Base-by-base conservation (phyloP, 768 basidiomycete genomes). In the Clavaria fumosa region DNA sequence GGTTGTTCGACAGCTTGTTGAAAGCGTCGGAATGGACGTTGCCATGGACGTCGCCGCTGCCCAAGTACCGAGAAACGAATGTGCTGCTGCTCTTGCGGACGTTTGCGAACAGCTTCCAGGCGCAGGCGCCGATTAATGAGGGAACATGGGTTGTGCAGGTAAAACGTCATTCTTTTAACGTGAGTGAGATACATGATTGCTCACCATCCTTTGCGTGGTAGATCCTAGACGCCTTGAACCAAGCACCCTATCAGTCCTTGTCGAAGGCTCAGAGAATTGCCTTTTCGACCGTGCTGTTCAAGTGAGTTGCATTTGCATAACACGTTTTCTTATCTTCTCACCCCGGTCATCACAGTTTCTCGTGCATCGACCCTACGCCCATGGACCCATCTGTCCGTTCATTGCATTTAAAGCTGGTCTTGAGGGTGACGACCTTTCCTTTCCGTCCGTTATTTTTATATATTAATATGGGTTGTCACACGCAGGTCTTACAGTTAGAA, bases 31-130 rank as follows among this genome's bases (percentile, higher is more conserved):
- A 79, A 35, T 84, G 80, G 77, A 51, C 43, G 52, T 36, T 61
- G 21, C 62, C 70, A 1, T 74, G 74, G 69, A 49, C 61, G 20
- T 52, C 55, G n/a, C 64, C 77, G 0, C 53, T 79, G 23, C 54
- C 63, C 3, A 95, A 88, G 56, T 54, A 73, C 5, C 64, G 77
- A 40, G 90, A 95, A 53, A 93, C 79, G 12, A 96, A 96, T 50
- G 66, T 78, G 1, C 62, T 93, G 42, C 65, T 99, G 18, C 63
- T 81, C 2, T 60, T 95, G 34, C 70, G 91, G 23, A 78, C 75
- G 0, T 47, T 95, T 23, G 75, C 83, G 19, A 99, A 99, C 54
- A 58, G 67, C 23, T 76, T 90, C 50, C 70, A 77, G 46, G 76
- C 76, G 3, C 65, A 61, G 12, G 53, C 60, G 5, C 50, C 46